Base-by-base conservation (phyloP, 768 basidiomycete species). In the Leccinum pellstonianum region DNA sequence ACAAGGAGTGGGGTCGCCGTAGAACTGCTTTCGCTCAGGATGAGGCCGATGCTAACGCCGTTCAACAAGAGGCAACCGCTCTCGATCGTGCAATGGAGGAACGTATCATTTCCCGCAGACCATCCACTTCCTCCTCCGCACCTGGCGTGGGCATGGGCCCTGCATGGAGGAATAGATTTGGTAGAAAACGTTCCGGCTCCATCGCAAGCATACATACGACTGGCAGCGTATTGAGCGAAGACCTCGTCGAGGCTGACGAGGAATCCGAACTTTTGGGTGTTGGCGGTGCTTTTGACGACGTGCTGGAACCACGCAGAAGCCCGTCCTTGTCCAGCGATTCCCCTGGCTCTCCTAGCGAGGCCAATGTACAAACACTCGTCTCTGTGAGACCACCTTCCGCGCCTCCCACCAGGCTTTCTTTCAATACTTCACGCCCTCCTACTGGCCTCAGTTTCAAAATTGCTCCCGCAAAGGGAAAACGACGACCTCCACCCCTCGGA, bases 51-150 rank as follows among this genome's bases (percentile, higher is more conserved):
- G 83, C 78, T 66, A 74, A 75, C 19, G 72, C 83, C 47, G 76
- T 90, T 52, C 83, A 87, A 79, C 86, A 83, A 57, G 91, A 93
- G 76, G 91, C 92, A n/a, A 83, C 78, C 52, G 88, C 85, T 15
- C 82, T 94, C 38, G 91, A 94, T 76, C 89, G 86, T 69, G 91
- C 90, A 43, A 93, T 93, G 91, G 90, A 93, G 68, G 85, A 90
- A 61, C 88, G 91, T 59, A 78, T 88, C 54, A 76, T 91, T 52
- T 86, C 89, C 48, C 87, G 91, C 67, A 90, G 86, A 68, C 78
- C 83, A 0, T 91, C 91, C 17, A 73, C 72, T 11, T 90, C 89
- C 21, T 90, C 88, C 48, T 64, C 86, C 31, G 77, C 77, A 10
- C 88, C 84, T 4, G 85, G 85, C 23, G 68, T 84, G n/a, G 85